Percentiles rank a stretch among this genome's conserved stretches.
Evolutionary conservation across 371 early-diverging fungal genomes (phyloP).

Genomic region (Syncephalastrum racemosum): DNA sequence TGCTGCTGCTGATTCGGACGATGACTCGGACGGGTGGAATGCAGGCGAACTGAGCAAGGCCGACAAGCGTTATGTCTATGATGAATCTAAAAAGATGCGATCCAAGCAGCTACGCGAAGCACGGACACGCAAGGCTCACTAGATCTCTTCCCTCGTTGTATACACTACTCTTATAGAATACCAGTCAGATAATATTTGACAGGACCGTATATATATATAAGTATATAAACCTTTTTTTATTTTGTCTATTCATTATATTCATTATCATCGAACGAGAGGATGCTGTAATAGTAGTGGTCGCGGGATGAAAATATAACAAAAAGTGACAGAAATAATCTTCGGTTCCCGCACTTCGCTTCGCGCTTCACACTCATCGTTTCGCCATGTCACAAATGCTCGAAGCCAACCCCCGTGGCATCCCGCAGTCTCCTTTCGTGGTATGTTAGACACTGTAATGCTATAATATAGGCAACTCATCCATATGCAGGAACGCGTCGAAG

Average conservation of each 20-base stretch:
- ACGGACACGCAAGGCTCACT: slow-evolving; percentile 13
- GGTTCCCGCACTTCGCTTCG: too few species aligned
- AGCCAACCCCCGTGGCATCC: slow-evolving; percentile 92
- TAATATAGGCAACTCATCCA: not conserved
- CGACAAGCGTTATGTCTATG: slow-evolving; percentile 33
- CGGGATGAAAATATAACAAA: too few species aligned
- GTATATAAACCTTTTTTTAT: too few species aligned
- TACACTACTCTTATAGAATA: too few species aligned
- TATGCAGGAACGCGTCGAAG: slow-evolving; percentile 83
- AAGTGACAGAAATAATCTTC: too few species aligned
- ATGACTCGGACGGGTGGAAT: slow-evolving; percentile 11
- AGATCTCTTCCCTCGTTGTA: not conserved
- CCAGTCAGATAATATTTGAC: too few species aligned
- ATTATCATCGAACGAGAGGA: too few species aligned
- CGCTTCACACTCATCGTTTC: not conserved
- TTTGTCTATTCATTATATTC: too few species aligned
- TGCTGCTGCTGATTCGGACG: slow-evolving; percentile 26
- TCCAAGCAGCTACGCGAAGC: slow-evolving; percentile 33
- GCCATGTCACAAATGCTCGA: slow-evolving; percentile 44
- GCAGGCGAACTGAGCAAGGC: slow-evolving; percentile 23
- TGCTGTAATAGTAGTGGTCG: too few species aligned
- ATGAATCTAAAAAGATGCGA: slow-evolving; percentile 36
- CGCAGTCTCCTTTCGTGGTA: slow-evolving; percentile 94
- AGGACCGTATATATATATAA: too few species aligned
- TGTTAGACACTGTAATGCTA: slow-evolving; percentile 1